Base-by-base conservation (phyloP, 83 land plant genomes). In the Isoetes engelmannii region DNA sequence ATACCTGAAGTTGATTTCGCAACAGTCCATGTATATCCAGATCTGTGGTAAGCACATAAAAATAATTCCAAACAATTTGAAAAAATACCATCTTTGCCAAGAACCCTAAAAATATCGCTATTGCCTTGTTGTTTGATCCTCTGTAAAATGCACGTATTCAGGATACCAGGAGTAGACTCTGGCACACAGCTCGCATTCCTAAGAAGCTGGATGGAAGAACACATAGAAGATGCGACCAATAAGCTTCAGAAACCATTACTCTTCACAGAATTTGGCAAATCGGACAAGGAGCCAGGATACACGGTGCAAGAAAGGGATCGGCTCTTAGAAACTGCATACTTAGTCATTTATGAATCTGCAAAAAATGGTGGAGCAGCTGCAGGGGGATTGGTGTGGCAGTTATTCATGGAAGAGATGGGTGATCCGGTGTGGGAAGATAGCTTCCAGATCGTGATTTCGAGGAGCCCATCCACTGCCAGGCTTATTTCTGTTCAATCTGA, bases 181-280 rank as follows among this genome's bases (percentile, higher is more conserved):
- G 55, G 44, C 3, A 15, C 74, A 4, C 85, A 83, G 54, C 54
- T 69, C 50, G 47, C 54, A 56, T 82, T 85, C 76, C 7, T 77
- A 49, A 17, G 74, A 9, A 64, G 45, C 20, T 85, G 88, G 86
- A 59, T 80, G 63, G 9, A 55, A 20, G 71, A 50, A 44, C 88
- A 85, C 69, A 74, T 63, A 71, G 48, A 46, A 19, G 88, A 85
- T 56, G 68, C 85, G 17, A 70, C 47, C 21, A 74, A 47, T 13
- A 60, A 77, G 0, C 28, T 85, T 60, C 74, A 77, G 65, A 85
- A 85, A 67, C 88, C 88, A 0, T 19, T 85, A 55, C 45, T 85
- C 7, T 77, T 85, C 20, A 55, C 71, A 8, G 88, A 85, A 65
- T 85, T 85, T 68, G 88, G 88, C 48, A 85, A 83, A 63, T 82